Conservation (phyloP, 257 asterid genomes). For the Gentiana straminea region DNA sequence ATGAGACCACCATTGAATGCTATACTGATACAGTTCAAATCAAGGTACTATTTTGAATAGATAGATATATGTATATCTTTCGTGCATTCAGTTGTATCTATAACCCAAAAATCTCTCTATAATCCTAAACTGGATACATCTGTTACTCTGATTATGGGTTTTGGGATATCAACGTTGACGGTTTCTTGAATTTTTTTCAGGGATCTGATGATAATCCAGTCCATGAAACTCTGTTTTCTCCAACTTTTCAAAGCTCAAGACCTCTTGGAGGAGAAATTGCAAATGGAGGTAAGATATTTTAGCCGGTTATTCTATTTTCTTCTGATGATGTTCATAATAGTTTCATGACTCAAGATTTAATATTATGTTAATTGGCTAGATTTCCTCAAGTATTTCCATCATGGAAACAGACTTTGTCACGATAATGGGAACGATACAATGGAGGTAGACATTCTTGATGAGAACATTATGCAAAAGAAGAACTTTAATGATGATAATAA, state of each 20-base stretch:
- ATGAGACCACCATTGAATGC: slow-evolving; percentile 19
- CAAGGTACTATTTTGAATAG: slow-evolving; percentile 25
- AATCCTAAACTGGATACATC: neutral
- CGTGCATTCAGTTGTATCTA: neutral
- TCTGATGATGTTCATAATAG: neutral
- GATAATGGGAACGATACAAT: slow-evolving; percentile 43
- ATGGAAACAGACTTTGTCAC: slow-evolving; percentile 39
- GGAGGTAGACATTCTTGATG: slow-evolving; percentile 27
- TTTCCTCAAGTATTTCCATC: slow-evolving; percentile 43
- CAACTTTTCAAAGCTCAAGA: slow-evolving; percentile 57
- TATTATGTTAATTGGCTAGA: slow-evolving; percentile 27
- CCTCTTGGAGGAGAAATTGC: slow-evolving; percentile 45
- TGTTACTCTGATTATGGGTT: too few species aligned
- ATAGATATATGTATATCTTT: slow-evolving; percentile 4
- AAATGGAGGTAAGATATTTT: slow-evolving; percentile 38
- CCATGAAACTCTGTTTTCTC: slow-evolving; percentile 79
- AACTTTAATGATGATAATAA: slow-evolving; percentile 10
- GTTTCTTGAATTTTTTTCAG: slow-evolving; percentile 12
- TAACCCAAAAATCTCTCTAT: neutral
- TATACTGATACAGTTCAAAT: slow-evolving; percentile 15
- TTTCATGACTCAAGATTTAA: neutral
- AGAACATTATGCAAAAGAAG: slow-evolving; percentile 15
- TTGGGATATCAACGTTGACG: too few species aligned
- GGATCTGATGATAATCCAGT: slow-evolving; percentile 30
- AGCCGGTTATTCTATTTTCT: too few species aligned